Percentiles rank a stretch among this genome's conserved stretches.
These are phyloP conservation scores for Aegilops bicornis DNA, from an alignment of 176 grass and related monocot species.

Conservation along the genomic window DNA sequence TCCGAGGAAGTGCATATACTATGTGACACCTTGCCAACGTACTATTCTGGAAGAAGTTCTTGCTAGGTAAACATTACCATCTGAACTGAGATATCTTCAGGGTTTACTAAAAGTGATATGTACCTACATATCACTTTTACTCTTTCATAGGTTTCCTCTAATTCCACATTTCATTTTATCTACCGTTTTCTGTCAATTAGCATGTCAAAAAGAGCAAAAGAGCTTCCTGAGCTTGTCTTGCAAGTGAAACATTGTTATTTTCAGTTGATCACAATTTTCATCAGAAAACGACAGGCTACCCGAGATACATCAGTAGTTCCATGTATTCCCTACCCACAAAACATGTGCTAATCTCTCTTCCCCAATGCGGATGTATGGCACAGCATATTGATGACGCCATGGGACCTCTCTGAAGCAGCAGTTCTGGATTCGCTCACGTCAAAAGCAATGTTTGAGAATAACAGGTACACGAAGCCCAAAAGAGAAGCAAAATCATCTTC, in stretches of 20 bases:
- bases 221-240: neutral
- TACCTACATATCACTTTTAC: neutral
- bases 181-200: neutral
- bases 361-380: neutral
- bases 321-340: neutral
- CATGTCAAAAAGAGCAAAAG: neutral
- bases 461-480: constrained; percentile 42
- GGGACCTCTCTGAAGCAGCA: constrained; percentile 38
- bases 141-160: neutral
- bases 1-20: constrained; percentile 87
- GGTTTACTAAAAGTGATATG: neutral
- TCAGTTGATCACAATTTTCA: neutral
- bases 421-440: constrained; percentile 48
- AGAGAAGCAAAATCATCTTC: constrained; percentile 38
- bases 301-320: neutral
- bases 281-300: neutral
- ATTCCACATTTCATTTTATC: neutral
- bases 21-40: constrained; percentile 86
- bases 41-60: constrained; percentile 81
- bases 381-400: constrained; percentile 40
- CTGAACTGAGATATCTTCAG: constrained; percentile 1
- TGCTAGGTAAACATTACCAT: constrained; percentile 54
- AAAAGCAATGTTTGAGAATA: constrained; percentile 50
- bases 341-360: neutral
- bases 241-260: neutral